Conservation (phyloP, 768 basidiomycete genomes). For the Termitomyces sp. region DNA sequence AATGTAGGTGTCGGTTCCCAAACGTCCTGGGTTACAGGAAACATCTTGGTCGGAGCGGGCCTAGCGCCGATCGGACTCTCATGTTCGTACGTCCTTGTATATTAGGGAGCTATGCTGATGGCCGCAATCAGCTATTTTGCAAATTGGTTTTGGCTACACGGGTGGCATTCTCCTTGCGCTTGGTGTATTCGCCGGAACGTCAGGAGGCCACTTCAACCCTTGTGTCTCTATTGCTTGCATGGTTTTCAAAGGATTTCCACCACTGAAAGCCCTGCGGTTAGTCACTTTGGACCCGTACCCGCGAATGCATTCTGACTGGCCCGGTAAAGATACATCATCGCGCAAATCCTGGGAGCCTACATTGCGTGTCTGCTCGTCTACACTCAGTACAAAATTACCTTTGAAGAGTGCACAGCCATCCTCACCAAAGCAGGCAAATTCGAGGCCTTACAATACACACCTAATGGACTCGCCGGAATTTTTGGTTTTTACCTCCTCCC, state of each 20-base stretch:
- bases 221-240: slow-evolving; percentile 53
- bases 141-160: slow-evolving; percentile 58
- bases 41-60: slow-evolving; percentile 31
- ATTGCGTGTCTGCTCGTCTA: slow-evolving; percentile 62
- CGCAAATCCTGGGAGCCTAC: slow-evolving; percentile 67
- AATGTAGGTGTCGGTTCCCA: slow-evolving; percentile 52
- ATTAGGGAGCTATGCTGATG: neutral
- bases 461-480: slow-evolving; percentile 49
- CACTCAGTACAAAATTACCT: slow-evolving; percentile 55
- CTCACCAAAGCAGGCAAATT: slow-evolving; percentile 25
- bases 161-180: slow-evolving; percentile 62
- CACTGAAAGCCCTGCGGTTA: slow-evolving; percentile 49
- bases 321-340: slow-evolving; percentile 53
- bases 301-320: neutral
- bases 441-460: slow-evolving; percentile 31
- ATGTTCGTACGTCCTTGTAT: slow-evolving; percentile 36
- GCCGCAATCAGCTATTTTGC: slow-evolving; percentile 44
- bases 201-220: slow-evolving; percentile 68
- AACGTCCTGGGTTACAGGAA: slow-evolving; percentile 48
- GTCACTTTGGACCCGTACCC: neutral
- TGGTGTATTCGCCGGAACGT: slow-evolving; percentile 47
- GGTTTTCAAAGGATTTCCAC: slow-evolving; percentile 56
- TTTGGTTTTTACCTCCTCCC: slow-evolving; percentile 50
- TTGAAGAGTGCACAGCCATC: slow-evolving; percentile 35
- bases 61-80: slow-evolving; percentile 36